These are phyloP conservation scores for Themeda triandra DNA, from an alignment of 176 grass and related monocot species.

Conservation along the genomic window DNA sequence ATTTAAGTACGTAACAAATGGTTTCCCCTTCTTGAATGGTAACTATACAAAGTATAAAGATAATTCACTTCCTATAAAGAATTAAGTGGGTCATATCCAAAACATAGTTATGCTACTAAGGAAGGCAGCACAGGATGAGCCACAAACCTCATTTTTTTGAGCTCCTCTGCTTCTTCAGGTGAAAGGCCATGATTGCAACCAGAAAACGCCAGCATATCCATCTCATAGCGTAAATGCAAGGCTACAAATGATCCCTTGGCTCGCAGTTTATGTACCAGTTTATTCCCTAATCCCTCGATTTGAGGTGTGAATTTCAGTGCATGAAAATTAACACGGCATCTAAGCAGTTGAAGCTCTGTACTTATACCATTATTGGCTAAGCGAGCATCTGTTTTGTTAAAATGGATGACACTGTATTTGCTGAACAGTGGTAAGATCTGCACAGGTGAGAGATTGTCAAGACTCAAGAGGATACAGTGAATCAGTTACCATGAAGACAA, in stretches of 20 bases:
- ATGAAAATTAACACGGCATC: slow-evolving; percentile 87
- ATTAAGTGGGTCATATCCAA: not conserved
- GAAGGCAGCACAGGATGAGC: not conserved
- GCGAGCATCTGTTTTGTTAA: slow-evolving; percentile 92
- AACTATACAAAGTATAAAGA: not conserved
- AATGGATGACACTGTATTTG: slow-evolving; percentile 84
- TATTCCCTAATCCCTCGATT: slow-evolving; percentile 75
- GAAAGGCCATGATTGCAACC: slow-evolving; percentile 91
- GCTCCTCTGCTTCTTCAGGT: slow-evolving; percentile 73
- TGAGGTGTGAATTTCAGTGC: slow-evolving; percentile 82
- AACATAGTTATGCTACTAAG: not conserved
- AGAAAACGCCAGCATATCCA: slow-evolving; percentile 98
- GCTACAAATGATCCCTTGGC: slow-evolving; percentile 66
- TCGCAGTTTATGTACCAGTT: slow-evolving; percentile 58
- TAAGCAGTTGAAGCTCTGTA: slow-evolving; percentile 71
- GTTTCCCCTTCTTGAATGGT: not conserved
- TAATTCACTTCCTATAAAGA: not conserved
- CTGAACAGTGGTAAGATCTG: slow-evolving; percentile 92
- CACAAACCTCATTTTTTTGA: slow-evolving; percentile 84
- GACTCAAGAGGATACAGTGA: slow-evolving; percentile 3
- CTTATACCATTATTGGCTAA: slow-evolving; percentile 85
- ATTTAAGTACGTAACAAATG: not conserved
- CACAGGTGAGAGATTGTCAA: slow-evolving; percentile 22
- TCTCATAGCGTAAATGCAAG: slow-evolving; percentile 96
- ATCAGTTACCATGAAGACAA: slow-evolving; percentile 6